phyloP scores from a whole-genome alignment of 2,329 filamentous ascomycete genomes.

The Cladosporium sp. region DNA sequence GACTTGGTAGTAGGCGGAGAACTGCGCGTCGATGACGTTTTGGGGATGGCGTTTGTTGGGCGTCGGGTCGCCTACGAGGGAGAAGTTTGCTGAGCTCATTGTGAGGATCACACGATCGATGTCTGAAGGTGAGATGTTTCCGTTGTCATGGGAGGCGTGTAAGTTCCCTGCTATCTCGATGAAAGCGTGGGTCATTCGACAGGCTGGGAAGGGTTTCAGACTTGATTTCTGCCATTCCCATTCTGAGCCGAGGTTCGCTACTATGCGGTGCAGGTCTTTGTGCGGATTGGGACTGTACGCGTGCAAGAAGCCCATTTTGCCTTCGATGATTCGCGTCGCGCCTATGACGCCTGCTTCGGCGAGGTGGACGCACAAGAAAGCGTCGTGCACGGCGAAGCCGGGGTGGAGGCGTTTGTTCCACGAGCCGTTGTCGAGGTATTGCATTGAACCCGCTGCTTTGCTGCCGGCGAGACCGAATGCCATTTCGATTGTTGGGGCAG shows the following conservation, averaged over 20 bases:
- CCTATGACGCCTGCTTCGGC: conserved; percentile 33
- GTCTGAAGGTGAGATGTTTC: conserved; percentile 12
- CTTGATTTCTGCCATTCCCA: conserved; percentile 25
- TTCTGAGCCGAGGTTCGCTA: conserved; percentile 20
- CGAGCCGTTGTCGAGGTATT: conserved; percentile 36
- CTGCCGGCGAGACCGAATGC: conserved; percentile 35
- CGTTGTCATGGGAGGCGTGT: conserved; percentile 1
- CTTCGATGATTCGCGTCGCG: conserved; percentile 25
- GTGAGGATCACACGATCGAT: conserved; percentile 19
- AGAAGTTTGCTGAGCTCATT: conserved; percentile 22
- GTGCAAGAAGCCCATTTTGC: conserved; percentile 27
- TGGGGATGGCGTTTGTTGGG: conserved; percentile 39
- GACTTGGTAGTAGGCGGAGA: conserved; percentile 39
- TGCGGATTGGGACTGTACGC: conserved; percentile 26
- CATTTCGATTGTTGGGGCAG: conserved; percentile 24
- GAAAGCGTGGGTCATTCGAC: conserved; percentile 30
- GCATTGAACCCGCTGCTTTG: conserved; percentile 36
- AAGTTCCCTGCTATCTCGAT: conserved; percentile 28
- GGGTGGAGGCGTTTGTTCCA: conserved; percentile 38
- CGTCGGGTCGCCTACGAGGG: conserved; percentile 31
- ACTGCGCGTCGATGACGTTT: conserved; percentile 52
- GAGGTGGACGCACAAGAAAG: conserved; percentile 32
- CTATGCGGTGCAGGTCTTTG: conserved; percentile 21
- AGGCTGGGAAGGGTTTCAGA: conserved; percentile 29
- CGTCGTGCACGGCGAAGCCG: conserved; percentile 37